A percentile compares a stretch with the other conserved stretches of the same genome.
phyloP scores from a whole-genome alignment of 768 basidiomycete species.

The Lyophyllum atratum region DNA sequence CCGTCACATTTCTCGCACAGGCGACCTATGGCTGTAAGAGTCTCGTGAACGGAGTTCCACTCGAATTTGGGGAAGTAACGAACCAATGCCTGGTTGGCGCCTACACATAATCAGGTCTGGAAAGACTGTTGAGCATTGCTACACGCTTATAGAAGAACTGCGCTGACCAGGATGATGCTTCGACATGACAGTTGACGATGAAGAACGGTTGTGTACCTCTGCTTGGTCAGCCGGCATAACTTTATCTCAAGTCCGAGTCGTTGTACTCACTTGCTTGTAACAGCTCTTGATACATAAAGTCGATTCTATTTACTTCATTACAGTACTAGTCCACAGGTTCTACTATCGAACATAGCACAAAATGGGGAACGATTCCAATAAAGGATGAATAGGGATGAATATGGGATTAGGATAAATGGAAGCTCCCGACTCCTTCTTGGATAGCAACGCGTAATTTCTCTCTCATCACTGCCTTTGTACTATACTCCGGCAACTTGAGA shows the following conservation, averaged over 20 bases:
- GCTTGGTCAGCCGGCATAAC: slow-evolving; percentile 16
- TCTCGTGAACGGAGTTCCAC: slow-evolving; percentile 4
- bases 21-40: slow-evolving; percentile 82
- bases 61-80: slow-evolving; percentile 23
- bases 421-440: slow-evolving; percentile 92
- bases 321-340: slow-evolving; percentile 4
- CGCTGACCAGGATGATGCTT: slow-evolving; percentile 83
- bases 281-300: neutral
- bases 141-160: neutral
- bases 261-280: too few relatives aligned
- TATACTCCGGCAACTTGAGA: slow-evolving; percentile 95
- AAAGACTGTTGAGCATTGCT: slow-evolving; percentile 5
- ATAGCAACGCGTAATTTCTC: slow-evolving; percentile 85
- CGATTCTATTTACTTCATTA: slow-evolving; percentile 3
- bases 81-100: slow-evolving; percentile 96
- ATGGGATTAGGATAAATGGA: slow-evolving; percentile 84
- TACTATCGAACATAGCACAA: slow-evolving; percentile 6
- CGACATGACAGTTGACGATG: slow-evolving; percentile 56
- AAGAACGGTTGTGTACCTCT: neutral
- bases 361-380: slow-evolving; percentile 8
- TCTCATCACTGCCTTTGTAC: slow-evolving; percentile 79
- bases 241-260: too few relatives aligned
- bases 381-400: slow-evolving; percentile 12
- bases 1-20: slow-evolving; percentile 99
- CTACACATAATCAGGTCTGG: slow-evolving; percentile 98